phyloP scores from a whole-genome alignment of 1,139 yeast species.

The Scheffersomyces cryptocercus region DNA sequence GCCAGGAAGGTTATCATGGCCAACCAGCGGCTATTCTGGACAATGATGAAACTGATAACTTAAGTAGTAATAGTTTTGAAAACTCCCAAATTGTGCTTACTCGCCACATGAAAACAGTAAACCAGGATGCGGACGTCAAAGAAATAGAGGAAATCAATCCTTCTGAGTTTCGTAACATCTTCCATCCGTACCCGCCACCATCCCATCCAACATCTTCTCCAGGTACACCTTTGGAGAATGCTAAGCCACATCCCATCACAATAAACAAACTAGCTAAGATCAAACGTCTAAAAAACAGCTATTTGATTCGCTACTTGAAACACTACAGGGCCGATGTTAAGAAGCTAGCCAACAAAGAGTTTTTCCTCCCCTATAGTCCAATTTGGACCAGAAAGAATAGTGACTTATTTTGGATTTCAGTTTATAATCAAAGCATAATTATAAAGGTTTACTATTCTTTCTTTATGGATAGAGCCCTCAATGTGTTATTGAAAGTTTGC shows the following conservation, averaged over 20 bases:
- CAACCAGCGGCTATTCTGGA: constrained; percentile 2
- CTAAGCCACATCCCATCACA: constrained; percentile 7
- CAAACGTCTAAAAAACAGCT: constrained; percentile 14
- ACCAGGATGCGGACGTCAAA: constrained; percentile 1
- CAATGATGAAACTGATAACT: constrained; percentile 4
- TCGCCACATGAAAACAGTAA: constrained; percentile 10
- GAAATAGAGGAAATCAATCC: not conserved
- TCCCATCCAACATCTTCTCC: constrained; percentile 3
- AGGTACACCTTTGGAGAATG: constrained; percentile 14
- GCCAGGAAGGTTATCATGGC: not conserved
- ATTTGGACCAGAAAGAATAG: constrained; percentile 25
- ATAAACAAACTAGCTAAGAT: constrained; percentile 11
- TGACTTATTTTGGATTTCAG: constrained; percentile 29
- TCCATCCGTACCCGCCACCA: constrained; percentile 11
- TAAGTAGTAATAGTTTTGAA: constrained; percentile 10
- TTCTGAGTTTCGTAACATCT: constrained; percentile 4
- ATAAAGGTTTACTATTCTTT: constrained; percentile 33
- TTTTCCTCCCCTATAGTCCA: constrained; percentile 21
- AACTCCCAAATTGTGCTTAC: constrained; percentile 8
- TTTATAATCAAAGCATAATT: constrained; percentile 28
- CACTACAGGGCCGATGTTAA: constrained; percentile 13
- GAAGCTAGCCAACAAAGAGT: constrained; percentile 16
- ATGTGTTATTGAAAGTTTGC: constrained; percentile 30
- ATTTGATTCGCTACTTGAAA: constrained; percentile 16
- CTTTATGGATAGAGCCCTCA: constrained; percentile 41